These are phyloP conservation scores for Flaveria sonorensis DNA, from an alignment of 129 eudicot genomes.

Conservation along the genomic window DNA sequence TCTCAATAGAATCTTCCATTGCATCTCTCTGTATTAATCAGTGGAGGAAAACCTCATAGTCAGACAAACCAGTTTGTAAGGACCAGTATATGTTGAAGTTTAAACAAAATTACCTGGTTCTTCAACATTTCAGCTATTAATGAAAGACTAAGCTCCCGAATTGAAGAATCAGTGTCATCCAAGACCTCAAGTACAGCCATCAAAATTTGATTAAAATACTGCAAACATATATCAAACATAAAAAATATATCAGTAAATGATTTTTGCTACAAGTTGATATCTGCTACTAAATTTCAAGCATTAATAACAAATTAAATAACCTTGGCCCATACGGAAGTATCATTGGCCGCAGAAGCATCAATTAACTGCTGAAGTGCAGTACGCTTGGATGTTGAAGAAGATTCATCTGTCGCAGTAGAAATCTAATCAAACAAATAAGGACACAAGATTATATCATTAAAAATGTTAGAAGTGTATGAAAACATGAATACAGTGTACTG, in stretches of 20 bases:
- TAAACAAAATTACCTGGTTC: conserved; percentile 62
- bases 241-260: conserved; percentile 21
- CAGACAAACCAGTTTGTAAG: conserved; percentile 17
- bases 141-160: conserved; percentile 69
- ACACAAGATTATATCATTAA: background rate
- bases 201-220: conserved; percentile 96
- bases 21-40: conserved; percentile 62
- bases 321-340: conserved; percentile 80
- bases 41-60: conserved; percentile 8
- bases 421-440: conserved; percentile 47
- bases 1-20: conserved; percentile 94
- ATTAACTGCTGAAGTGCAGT: conserved; percentile 79
- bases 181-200: conserved; percentile 82
- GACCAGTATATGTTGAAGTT: conserved; percentile 1
- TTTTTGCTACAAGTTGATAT: background rate
- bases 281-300: conserved; percentile 15
- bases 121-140: conserved; percentile 86
- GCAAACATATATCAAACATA: conserved; percentile 38
- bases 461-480: conserved; percentile 15
- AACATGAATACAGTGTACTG: background rate
- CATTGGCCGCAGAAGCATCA: conserved; percentile 72
- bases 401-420: conserved; percentile 65
- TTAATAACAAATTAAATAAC: conserved; percentile 31
- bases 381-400: conserved; percentile 52
- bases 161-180: conserved; percentile 79